Evolutionary conservation across 2,329 filamentous ascomycete genomes (phyloP).

Genomic region (Talaromyces sp.): DNA sequence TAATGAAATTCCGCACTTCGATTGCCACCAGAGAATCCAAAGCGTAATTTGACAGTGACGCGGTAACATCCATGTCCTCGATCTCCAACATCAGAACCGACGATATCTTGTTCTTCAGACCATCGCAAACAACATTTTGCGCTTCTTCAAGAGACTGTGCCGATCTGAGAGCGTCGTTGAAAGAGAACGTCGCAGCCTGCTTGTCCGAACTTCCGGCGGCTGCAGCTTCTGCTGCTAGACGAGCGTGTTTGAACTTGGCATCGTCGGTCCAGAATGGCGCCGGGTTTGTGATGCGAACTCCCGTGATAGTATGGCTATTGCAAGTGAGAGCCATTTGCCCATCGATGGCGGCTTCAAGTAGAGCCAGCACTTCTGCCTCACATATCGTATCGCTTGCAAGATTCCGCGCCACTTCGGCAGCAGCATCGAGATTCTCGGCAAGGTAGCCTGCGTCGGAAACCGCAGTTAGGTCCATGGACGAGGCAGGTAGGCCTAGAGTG

Average conservation of each 20-base stretch:
- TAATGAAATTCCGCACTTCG: constrained; percentile 15
- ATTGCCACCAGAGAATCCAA: constrained; percentile 15
- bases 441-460: not conserved
- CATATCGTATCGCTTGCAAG: not conserved
- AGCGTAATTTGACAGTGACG: not conserved
- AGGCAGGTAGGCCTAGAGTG: constrained; percentile 2
- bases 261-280: not conserved
- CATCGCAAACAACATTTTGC: not conserved
- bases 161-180: not conserved
- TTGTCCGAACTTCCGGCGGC: not conserved
- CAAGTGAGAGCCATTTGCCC: not conserved
- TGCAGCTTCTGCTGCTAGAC: not conserved
- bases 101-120: not conserved
- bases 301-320: not conserved
- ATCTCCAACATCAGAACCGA: not conserved
- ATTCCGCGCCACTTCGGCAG: not conserved
- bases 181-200: not conserved
- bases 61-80: not conserved
- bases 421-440: not conserved
- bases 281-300: not conserved
- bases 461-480: not conserved
- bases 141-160: not conserved
- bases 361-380: not conserved
- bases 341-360: not conserved
- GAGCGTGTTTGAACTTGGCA: not conserved